Conservation (phyloP, 768 basidiomycete species). For the Tricholoma terreum region DNA sequence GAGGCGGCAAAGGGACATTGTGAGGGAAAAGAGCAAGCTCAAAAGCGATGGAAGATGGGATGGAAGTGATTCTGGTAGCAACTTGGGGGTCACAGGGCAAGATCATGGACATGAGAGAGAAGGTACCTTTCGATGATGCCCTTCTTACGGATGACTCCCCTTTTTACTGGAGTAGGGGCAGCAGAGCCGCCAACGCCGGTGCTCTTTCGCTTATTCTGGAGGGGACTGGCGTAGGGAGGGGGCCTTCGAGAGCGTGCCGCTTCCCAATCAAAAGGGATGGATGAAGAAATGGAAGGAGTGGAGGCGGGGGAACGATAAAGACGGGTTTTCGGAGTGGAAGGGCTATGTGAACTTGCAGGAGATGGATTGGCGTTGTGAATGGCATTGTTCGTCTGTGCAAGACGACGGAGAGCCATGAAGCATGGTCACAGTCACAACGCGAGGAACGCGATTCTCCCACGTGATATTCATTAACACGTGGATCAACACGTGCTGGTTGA, state of each 20-base stretch:
- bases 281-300: conserved; percentile 73
- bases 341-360: conserved; percentile 35
- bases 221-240: conserved; percentile 69
- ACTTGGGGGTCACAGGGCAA: not conserved
- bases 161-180: conserved; percentile 40
- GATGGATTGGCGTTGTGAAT: conserved; percentile 23
- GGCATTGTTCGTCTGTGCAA: conserved; percentile 52
- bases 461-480: conserved; percentile 31
- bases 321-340: conserved; percentile 44
- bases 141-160: conserved; percentile 62
- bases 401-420: conserved; percentile 54
- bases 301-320: conserved; percentile 57
- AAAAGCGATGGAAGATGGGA: conserved; percentile 74
- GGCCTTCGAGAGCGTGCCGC: conserved; percentile 69
- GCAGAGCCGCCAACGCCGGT: conserved; percentile 27
- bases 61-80: conserved; percentile 47
- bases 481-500: conserved; percentile 43
- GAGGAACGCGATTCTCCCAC: conserved; percentile 17
- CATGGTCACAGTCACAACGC: conserved; percentile 1
- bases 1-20: conserved; percentile 70
- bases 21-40: conserved; percentile 81
- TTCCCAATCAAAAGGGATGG: conserved; percentile 83
- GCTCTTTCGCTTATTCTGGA: conserved; percentile 44
- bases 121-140: conserved; percentile 58
- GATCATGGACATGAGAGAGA: not conserved